Evolutionary conservation across 768 basidiomycete genomes (phyloP), one percentile per base, ranked within the genome.

Genomic region (Paxillus involutus): DNA sequence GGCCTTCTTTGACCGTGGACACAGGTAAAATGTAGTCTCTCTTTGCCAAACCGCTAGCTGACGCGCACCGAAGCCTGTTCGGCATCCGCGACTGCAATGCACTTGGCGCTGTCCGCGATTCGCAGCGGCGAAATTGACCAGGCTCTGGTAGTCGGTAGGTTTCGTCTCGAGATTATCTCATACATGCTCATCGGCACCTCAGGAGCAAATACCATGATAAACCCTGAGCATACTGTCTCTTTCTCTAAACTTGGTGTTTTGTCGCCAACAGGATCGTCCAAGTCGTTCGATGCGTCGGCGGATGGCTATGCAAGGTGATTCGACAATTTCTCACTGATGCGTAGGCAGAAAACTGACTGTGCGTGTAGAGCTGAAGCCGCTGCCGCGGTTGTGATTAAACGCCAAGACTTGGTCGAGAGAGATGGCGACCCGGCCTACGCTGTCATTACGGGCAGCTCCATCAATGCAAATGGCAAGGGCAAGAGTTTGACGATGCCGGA

Each of bases 1-100:
- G 77, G 14, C 79, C 78, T 12, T 80, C 79, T 14, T 46, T 80
- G 21, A 73, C 77, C 3, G 51, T 72, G 0, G 77, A 80, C 54
- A 52, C 40, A 1, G 40, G 51, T 44, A 52, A 30, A 30, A 11
- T 12, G 10, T n/a, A 10, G 30, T 14, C 21, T 16, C 16, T 6
- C 24, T 16, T 4, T 21, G 1, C 10, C 21, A 11, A 10, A 29
- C 30, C 1, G 8, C 6, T 9, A 4, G 26, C 30, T 26, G 26
- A 26, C 8, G 14, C 9, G 14, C 13, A 16, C 30, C 12, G 16
- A n/a, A 45, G 44, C 85, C 1, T 79, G 79, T 58, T 77, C 74
- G 49, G 78, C 77, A 16, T 69, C 64, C 16, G 54, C 74, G 21
- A 70, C 64, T 4, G 75, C 75, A 0, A 59, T 75, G 13, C 77